Percentiles rank a stretch among this genome's conserved stretches.
phyloP scores from a whole-genome alignment of 257 asterid species.

The Solanum chiquidenum region DNA sequence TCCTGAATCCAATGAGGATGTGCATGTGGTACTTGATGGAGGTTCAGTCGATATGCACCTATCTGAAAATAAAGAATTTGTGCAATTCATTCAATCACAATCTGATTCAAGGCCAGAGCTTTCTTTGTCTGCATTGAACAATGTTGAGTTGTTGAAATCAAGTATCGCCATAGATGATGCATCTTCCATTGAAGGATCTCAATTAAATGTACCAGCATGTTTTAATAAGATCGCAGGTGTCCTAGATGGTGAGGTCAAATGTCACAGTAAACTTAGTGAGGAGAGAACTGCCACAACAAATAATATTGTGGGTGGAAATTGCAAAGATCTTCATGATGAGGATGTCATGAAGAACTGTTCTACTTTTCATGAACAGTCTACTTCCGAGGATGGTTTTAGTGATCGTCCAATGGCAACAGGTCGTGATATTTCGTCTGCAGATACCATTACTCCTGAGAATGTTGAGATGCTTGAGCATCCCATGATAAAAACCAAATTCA shows the following conservation, averaged over 20 bases:
- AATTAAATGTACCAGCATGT: constrained; percentile 24
- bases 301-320: constrained; percentile 6
- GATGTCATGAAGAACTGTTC: constrained; percentile 7
- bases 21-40: constrained; percentile 7
- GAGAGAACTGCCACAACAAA: not conserved
- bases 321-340: constrained; percentile 4
- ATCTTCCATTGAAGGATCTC: constrained; percentile 14
- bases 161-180: constrained; percentile 15
- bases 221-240: constrained; percentile 16
- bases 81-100: not conserved
- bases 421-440: not conserved
- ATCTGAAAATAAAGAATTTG: not conserved
- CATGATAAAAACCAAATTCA: not conserved
- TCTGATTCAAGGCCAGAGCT: constrained; percentile 9
- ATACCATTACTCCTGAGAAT: not conserved
- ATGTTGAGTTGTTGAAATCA: constrained; percentile 13
- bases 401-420: not conserved
- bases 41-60: constrained; percentile 3
- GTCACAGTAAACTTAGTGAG: not conserved
- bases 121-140: constrained; percentile 13
- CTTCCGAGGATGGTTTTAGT: not conserved
- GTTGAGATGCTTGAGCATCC: not conserved
- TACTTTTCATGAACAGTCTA: constrained; percentile 2
- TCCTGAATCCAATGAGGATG: constrained; percentile 13
- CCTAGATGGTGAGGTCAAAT: constrained; percentile 15